Evolutionary conservation across 164 flowering plant genomes (phyloP), one percentile per base, ranked within the genome.

Genomic region (Malania oleifera): DNA sequence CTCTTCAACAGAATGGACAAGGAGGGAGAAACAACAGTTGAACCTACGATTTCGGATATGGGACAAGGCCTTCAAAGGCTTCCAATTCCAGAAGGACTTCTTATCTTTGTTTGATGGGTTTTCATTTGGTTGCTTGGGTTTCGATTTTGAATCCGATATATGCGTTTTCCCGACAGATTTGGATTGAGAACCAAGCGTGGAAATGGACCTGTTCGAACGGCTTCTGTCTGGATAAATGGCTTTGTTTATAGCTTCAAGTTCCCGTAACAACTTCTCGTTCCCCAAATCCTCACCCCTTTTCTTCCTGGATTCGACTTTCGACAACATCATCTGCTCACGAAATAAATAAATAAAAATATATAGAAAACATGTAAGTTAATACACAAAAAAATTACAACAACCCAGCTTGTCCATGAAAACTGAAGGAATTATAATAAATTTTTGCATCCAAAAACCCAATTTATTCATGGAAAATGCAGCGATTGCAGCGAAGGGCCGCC

Each of bases 231-330:
- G 19, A 56, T 85, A 80, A 0, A 89, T 73, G n/a, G 89, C 91
- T 70, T 77, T 83, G 63, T 85, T 82, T 26, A 95, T 74, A 10
- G 92, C 77, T 54, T 91, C 93, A 58, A 91, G 74, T 52, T 91
- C 99, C 57, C 68, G 71, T 64, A 95, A 75, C 60, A 95, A 69
- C 69, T 74, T 74, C 68, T 67, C 78, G 56, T 59, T 74, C 26
- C 75, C 77, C 7, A 80, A 56, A 67, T 73, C 82, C 14, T 65
- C 78, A 14, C 61, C 75, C 46, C 9, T 68, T 64, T 73, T 80
- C 80, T 73, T 81, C 68, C 74, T 73, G 66, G 70, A 58, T 37
- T 87, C 89, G 26, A 55, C 52, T 65, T 59, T 83, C 5, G 89
- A 76, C 58, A 74, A 46, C 96, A 86, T 86, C 60, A 23, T 68